These are phyloP conservation scores for Arctostaphylos glauca DNA, from an alignment of 148 eudicot species.

Conservation along the genomic window DNA sequence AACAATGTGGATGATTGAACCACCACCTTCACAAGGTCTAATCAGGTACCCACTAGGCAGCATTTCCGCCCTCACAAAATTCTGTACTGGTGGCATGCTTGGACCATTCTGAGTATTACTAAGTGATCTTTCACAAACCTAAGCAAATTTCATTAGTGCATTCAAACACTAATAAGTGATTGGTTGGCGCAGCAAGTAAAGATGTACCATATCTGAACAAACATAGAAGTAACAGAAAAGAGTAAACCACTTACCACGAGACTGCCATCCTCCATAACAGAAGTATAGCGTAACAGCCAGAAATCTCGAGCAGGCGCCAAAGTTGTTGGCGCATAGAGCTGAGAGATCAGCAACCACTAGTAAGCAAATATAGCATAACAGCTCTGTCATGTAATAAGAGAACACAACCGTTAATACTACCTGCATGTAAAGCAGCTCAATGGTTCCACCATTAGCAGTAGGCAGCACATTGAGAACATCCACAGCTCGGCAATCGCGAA, in stretches of 20 bases:
- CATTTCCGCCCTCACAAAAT: slow-evolving; percentile 78
- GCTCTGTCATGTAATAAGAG: not conserved
- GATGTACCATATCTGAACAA: not conserved
- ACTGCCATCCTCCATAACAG: slow-evolving; percentile 95
- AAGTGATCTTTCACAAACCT: slow-evolving; percentile 97
- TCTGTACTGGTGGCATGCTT: slow-evolving; percentile 74
- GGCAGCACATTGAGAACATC: slow-evolving; percentile 97
- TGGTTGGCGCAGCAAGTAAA: not conserved
- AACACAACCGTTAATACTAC: slow-evolving; percentile 25
- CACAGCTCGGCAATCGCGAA: slow-evolving; percentile 97
- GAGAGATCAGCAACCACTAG: slow-evolving; percentile 11
- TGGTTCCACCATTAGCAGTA: slow-evolving; percentile 98
- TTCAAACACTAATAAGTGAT: not conserved
- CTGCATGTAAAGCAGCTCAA: slow-evolving; percentile 99
- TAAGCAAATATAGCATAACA: not conserved
- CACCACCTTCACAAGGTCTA: slow-evolving; percentile 87
- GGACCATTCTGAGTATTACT: slow-evolving; percentile 85
- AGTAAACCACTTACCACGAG: slow-evolving; percentile 60
- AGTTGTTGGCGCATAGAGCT: slow-evolving; percentile 98
- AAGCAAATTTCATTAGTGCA: not conserved
- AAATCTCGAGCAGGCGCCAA: slow-evolving; percentile 97
- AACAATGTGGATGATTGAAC: slow-evolving; percentile 78
- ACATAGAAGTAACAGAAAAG: not conserved
- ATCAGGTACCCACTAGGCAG: slow-evolving; percentile 76
- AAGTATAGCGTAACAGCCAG: slow-evolving; percentile 90